Evolutionary conservation across 176 grass and related monocot species (phyloP).

Genomic region (Aegilops longissima): DNA sequence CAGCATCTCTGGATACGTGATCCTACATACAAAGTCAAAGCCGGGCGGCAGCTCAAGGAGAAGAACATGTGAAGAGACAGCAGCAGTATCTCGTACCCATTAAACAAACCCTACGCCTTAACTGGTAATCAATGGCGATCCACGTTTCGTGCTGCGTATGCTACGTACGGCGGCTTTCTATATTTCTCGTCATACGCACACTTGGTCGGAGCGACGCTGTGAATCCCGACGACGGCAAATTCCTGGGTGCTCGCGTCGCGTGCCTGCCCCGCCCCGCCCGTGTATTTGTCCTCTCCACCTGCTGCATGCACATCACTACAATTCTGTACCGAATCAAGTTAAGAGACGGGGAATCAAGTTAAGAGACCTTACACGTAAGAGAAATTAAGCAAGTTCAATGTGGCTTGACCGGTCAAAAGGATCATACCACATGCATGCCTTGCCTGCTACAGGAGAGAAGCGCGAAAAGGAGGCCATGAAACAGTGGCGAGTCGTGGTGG

Average conservation of each 20-base stretch:
- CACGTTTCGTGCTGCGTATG: conserved; percentile 50
- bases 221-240: conserved; percentile 34
- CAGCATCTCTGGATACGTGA: neutral
- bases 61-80: neutral
- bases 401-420: conserved; percentile 23
- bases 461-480: conserved; percentile 38
- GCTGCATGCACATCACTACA: neutral
- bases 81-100: neutral
- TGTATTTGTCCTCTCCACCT: neutral
- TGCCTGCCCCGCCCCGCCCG: neutral
- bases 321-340: neutral
- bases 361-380: neutral
- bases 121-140: conserved; percentile 54
- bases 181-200: conserved; percentile 8
- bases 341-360: neutral
- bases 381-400: neutral
- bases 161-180: neutral
- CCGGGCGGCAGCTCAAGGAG: conserved; percentile 25
- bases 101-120: conserved; percentile 47
- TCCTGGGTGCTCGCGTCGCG: conserved; percentile 11
- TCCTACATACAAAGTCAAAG: conserved; percentile 35
- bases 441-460: neutral
- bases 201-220: conserved; percentile 18
- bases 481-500: neutral
- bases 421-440: neutral